Evolutionary conservation across 345 rosid genomes (phyloP), one percentile per base, ranked within the genome.

Genomic region (Citropsis articulata): DNA sequence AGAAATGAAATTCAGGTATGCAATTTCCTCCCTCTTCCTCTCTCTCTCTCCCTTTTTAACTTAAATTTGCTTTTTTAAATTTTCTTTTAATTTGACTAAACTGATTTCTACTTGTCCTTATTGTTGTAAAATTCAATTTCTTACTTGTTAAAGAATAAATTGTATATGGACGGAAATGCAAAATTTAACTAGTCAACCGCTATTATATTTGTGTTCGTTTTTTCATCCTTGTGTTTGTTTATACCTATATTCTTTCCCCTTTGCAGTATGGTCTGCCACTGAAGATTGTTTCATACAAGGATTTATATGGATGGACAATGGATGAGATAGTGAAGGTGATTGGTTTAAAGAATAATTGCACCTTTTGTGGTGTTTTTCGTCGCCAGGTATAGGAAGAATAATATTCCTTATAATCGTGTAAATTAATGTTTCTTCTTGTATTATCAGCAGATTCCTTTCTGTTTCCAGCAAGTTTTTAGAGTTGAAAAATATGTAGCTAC

Each of bases 251-350:
- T 19, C 69, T 55, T 66, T 18, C 42, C 69, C 2, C 2, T 73
- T 36, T 48, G 45, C 83, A 95, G 99, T 95, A 95, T 86, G 97
- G 92, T 7, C 82, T 95, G 80, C 98, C 99, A 7, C 88, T 95
- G 30, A 84, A 91, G 87, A 90, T 93, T 69, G 91, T 94, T 79
- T 93, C 99, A 18, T 95, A 95, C 90, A 93, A 93, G 89, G 98
- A 95, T 82, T 86, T 95, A 62, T 95, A 95, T 83, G 99, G 99
- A 81, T 93, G 99, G 99, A 95, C 99, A 2, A 95, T 93, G 99
- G 99, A 95, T 68, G 99, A 95, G 82, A 93, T 95, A 80, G 99
- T 95, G 59, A 92, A 91, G 86, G 89, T 92, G 92, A 95, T 95
- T 22, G 98, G 98, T 67, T 66, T 95, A 65, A 95, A 95, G 90